A percentile compares a stretch with the other conserved stretches of the same genome.
Evolutionary conservation across 352 stramenopile genomes (phyloP).

Genomic region (Globisporangium perplexum): DNA sequence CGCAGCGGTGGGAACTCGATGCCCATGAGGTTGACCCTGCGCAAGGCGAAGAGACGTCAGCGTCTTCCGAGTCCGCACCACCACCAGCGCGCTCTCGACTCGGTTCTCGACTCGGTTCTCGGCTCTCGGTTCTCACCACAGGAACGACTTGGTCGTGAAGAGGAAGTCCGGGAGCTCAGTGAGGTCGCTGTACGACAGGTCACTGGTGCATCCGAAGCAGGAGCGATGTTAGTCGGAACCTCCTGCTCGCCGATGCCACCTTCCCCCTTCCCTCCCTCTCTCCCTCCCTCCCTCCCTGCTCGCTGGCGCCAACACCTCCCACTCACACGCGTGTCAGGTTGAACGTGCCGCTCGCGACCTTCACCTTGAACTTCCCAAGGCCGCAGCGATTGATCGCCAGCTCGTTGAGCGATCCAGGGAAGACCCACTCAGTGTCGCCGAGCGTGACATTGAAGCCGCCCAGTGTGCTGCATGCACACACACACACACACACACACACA

Average conservation of each 20-base stretch:
- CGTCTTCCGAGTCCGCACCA: no score
- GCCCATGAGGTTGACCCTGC: slow-evolving; percentile 3
- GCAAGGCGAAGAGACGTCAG: neutral
- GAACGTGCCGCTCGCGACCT: neutral
- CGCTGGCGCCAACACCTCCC: neutral
- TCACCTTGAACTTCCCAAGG: slow-evolving; percentile 3
- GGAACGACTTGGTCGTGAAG: slow-evolving; percentile 4
- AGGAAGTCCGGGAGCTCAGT: slow-evolving; percentile 1
- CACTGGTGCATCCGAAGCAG: neutral
- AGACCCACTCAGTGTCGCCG: neutral
- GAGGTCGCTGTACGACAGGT: slow-evolving; percentile 1
- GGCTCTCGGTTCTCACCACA: neutral
- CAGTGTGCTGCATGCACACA: neutral
- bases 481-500: neutral
- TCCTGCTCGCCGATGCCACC: no score
- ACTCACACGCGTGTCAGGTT: slow-evolving; percentile 2
- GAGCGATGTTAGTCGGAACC: neutral
- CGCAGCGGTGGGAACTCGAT: slow-evolving; percentile 1
- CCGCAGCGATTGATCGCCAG: neutral
- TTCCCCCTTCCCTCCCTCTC: no score
- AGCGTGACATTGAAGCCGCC: slow-evolving; percentile 4
- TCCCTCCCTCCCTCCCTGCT: no score
- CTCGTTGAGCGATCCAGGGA: slow-evolving; percentile 4
- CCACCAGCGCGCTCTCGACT: neutral
- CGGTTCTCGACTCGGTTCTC: no score